Base-by-base conservation (phyloP, 306 rosid species). In the Fragaria iinumae region DNA sequence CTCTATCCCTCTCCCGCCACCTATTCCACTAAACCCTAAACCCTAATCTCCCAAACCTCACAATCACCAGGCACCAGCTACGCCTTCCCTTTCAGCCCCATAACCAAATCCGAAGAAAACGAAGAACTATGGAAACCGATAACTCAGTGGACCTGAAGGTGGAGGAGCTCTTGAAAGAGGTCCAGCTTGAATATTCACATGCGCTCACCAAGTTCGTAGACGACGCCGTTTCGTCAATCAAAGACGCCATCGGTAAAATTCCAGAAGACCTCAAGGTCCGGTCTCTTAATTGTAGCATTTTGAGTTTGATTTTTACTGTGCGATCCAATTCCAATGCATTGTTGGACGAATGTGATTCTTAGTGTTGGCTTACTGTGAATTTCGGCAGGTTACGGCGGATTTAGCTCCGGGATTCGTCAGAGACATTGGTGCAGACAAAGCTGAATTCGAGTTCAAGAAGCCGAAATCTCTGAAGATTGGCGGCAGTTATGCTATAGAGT, bases 351-450 rank as follows among this genome's bases (percentile, higher is more conserved):
- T 18, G 17, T 25, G 64, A 25, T 14, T 29, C 6, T 20, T 68
- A 52, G 57, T 29, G 9, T 2, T n/a, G 21, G 41, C 67, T 44
- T 41, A 14, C 6, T 44, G 11, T 69, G 52, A 48, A n/a, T 70
- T 76, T 65, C 29, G 23, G 60, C 85, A 91, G 96, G 89, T 92
- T 10, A 86, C 87, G 23, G 91, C 84, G 0, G 90, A 89, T 47
- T 59, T 83, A 57, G 97, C 97, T 69, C 79, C 90, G 17, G 77
- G 83, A n/a, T 95, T 90, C 72, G 86, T 95, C 43, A 78, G 81
- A 74, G 97, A 92, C 84, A 87, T 95, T 81, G 99, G 97, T 36
- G 90, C 90, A 0, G 97, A 95, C 79, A 95, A 89, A 82, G 95
- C 92, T 52, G 97, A 88, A 18, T 95, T 95, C 86, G 86, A 75